These are phyloP conservation scores for Jamesozyma lodderae DNA, from an alignment of 805 yeast species.

Conservation along the genomic window DNA sequence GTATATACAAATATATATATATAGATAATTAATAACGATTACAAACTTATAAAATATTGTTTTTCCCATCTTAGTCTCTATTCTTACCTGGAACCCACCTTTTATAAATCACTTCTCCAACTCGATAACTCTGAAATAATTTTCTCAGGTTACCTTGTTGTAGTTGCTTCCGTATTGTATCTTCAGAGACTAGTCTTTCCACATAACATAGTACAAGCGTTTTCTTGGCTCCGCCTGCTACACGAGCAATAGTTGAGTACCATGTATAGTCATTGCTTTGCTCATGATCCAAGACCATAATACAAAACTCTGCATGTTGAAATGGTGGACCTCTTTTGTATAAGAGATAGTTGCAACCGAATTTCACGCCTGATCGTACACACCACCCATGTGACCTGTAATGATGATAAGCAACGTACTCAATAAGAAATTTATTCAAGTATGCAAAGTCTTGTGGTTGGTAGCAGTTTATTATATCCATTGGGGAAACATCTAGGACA, in stretches of 20 bases:
- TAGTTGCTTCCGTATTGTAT: conserved; percentile 21
- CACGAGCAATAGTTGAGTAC: conserved; percentile 64
- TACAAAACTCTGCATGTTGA: conserved; percentile 83
- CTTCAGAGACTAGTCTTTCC: conserved; percentile 38
- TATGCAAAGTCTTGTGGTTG: conserved; percentile 11
- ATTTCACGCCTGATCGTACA: conserved; percentile 82
- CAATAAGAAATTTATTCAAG: conserved; percentile 37
- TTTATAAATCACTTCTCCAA: conserved; percentile 60
- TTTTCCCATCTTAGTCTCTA: conserved; percentile 46
- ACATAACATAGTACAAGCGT: conserved; percentile 63
- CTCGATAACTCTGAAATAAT: conserved; percentile 35
- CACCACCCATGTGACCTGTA: conserved; percentile 92
- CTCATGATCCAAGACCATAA: conserved; percentile 31
- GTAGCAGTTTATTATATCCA: conserved; percentile 11
- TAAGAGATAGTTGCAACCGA: conserved; percentile 76
- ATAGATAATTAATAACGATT: background rate
- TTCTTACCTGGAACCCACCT: conserved; percentile 85
- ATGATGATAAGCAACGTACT: conserved; percentile 75
- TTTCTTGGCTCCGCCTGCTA: conserved; percentile 80
- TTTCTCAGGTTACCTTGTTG: conserved; percentile 9
- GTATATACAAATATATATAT: conserved; percentile 1
- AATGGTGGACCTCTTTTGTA: conserved; percentile 93
- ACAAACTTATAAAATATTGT: background rate
- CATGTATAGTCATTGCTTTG: conserved; percentile 42
- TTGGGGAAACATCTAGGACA: conserved; percentile 32